Evolutionary conservation across 805 yeast species (phyloP), one percentile per base, ranked within the genome.

Genomic region (Debaryomyces prosopidis): DNA sequence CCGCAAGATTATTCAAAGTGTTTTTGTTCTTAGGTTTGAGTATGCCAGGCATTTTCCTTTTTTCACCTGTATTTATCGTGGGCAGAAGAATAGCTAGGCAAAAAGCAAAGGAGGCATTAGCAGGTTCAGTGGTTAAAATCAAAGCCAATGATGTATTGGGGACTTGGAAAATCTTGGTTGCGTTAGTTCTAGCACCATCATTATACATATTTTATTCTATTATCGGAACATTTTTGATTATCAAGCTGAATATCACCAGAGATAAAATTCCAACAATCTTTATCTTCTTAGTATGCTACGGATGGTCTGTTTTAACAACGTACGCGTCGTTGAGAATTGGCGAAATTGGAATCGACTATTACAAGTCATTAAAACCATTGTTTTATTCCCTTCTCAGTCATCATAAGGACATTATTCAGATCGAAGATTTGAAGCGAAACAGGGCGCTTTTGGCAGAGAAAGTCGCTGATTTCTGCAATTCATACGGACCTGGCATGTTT

Each of bases 101-200:
- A 34, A 71, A 71, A 51, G 74, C 73, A 26, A 55, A 54, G 16
- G 66, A 68, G 46, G 76, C 76, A 14, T 57, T 71, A 41, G 70
- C 66, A 3, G 63, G 59, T 1, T 68, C 73, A 1, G 61, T 62
- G 17, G 77, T 71, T 8, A 71, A 71, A 43, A 61, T 71, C 47
- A 62, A 66, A 41, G 77, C 75, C 33, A 63, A 58, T 14, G 76
- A 71, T 54, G 76, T 71, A 18, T 54, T 71, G 39, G 67, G 71
- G 5, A 66, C 75, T 1, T 71, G 76, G 76, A 71, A 71, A 49
- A 69, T 69, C 14, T 50, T 71, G 26, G 76, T 71, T 28, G 75
- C 76, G 0, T 55, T 71, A 40, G 70, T 63, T 1, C 51, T 69
- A 28, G 76, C 76, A 1, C 76, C 76, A 4, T 55, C 60, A 30